Conservation (phyloP, 805 yeast genomes). For the Saturnispora dispora region DNA sequence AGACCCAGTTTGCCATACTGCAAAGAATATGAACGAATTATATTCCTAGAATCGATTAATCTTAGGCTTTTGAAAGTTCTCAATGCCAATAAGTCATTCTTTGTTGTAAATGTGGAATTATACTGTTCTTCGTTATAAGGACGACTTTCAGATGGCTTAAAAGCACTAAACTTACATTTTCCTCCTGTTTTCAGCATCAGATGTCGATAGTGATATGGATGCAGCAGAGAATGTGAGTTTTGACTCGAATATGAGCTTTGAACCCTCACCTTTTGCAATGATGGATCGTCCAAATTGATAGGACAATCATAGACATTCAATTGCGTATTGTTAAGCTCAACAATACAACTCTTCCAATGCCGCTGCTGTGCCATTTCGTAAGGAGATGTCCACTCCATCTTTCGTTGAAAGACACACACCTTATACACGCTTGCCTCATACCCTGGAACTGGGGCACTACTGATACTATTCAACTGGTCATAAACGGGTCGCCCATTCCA, state of each 20-base stretch:
- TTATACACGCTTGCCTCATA: conserved; percentile 61
- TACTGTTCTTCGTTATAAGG: conserved; percentile 14
- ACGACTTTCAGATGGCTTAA: not conserved
- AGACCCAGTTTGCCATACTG: conserved; percentile 81
- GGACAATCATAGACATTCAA: conserved; percentile 49
- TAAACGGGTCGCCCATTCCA: conserved; percentile 28
- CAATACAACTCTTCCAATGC: conserved; percentile 58
- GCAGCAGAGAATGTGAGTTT: conserved; percentile 11
- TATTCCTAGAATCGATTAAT: conserved; percentile 26
- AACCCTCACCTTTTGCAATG: conserved; percentile 8
- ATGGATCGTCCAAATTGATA: conserved; percentile 4
- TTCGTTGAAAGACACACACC: conserved; percentile 49
- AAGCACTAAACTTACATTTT: conserved; percentile 1
- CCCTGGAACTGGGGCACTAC: conserved; percentile 44
- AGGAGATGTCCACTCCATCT: conserved; percentile 71
- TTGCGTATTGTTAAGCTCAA: conserved; percentile 83
- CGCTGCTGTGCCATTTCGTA: conserved; percentile 58
- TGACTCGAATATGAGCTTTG: conserved; percentile 10
- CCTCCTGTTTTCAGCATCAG: conserved; percentile 4
- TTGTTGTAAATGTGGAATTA: conserved; percentile 23
- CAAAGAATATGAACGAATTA: conserved; percentile 62
- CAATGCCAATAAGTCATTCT: conserved; percentile 22
- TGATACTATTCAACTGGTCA: conserved; percentile 21
- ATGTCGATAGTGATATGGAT: conserved; percentile 14
- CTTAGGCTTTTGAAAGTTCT: conserved; percentile 16